Evolutionary conservation across 1,284 basidiomycete genomes (phyloP), one percentile per base, ranked within the genome.

Genomic region (Sporisorium reilianum): DNA sequence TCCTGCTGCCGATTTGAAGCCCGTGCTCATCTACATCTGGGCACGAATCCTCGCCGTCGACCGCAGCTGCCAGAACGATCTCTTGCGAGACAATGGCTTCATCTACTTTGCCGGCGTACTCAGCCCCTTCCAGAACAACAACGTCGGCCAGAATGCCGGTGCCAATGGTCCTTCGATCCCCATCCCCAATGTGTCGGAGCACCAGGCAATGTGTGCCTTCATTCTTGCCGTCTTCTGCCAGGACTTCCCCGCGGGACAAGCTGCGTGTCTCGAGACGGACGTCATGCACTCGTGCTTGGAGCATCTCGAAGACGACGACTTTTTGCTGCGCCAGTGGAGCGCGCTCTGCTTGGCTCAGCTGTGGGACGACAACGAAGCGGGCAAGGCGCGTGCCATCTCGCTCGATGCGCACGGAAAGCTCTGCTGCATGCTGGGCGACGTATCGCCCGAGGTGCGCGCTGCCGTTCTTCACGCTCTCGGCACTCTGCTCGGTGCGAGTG

Each of bases 21-120:
- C 97, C 0, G 95, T 99, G n/a, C 88, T 99, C 32, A 97, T 99
- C 77, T 99, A 98, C 87, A 98, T 99, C 70, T 99, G 97, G 97
- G 93, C 96, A 1, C 90, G 96, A 18, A 97, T 99, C 67, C 89
- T 98, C 23, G 96, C 96, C 2, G 95, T 98, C 30, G 97, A 98
- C 85, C 90, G 92, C 8, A 90, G 91, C 22, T 97, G 97, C 66
- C 96, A 98, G 84, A 89, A 91, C 46, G 96, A 99, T 81, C 87
- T 99, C 7, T 90, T 93, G 75, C 93, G 92, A 64, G 93, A 91
- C 61, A 79, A 80, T 20, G 83, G 83, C 26, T 84, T 81, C 76
- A 59, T 77, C 68, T 84, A 84, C 71, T 84, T 84, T 77, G 70
- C 80, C 32, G 64, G 74, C 41, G 80, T 84, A 28, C 73, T 84